phyloP scores from a whole-genome alignment of 495 filamentous ascomycete genomes.

The Poronia punctata region DNA sequence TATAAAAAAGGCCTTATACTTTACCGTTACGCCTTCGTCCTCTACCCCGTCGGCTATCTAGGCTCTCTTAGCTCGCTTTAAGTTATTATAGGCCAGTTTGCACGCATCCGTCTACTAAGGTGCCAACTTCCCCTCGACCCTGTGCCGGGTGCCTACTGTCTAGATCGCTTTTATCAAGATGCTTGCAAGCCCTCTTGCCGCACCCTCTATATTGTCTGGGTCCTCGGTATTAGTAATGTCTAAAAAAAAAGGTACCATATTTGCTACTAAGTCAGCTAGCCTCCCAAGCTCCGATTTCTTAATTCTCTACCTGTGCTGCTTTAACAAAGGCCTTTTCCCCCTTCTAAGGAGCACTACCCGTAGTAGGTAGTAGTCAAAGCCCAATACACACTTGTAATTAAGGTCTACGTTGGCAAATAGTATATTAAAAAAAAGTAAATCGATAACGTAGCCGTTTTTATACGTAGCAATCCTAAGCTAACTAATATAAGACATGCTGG shows the following conservation, averaged over 20 bases:
- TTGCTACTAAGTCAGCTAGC: not conserved
- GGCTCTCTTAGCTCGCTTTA: not conserved
- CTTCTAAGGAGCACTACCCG: not conserved
- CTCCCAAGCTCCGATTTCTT: not conserved
- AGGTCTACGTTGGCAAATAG: not conserved
- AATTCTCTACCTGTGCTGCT: not conserved
- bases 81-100: not conserved
- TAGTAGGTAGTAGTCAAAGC: not conserved
- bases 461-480: not conserved
- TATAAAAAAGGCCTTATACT: not conserved
- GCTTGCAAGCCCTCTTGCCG: not conserved
- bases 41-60: too few relatives aligned
- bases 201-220: not conserved
- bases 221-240: not conserved
- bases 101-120: not conserved
- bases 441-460: not conserved
- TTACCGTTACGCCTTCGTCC: not conserved
- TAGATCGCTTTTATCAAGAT: not conserved
- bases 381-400: not conserved
- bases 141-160: not conserved
- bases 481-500: not conserved
- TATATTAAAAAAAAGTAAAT: not conserved
- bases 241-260: not conserved
- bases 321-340: not conserved
- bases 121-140: not conserved